Base-by-base conservation (phyloP, 768 basidiomycete species). In the Phylloporus arenicola region DNA sequence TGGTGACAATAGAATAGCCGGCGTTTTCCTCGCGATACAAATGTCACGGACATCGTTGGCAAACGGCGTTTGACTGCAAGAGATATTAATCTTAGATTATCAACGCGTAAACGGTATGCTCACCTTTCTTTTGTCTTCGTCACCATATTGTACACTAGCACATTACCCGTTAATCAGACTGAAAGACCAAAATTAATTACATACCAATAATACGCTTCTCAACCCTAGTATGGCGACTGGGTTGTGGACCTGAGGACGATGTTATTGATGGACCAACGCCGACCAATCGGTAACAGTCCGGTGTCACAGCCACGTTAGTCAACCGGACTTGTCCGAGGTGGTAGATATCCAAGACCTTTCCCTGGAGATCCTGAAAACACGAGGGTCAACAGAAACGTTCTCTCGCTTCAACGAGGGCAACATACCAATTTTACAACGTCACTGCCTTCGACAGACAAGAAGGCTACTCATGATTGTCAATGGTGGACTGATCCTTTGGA, bases 21-120 rank as follows among this genome's bases (percentile, higher is more conserved):
- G 57, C 24, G 73, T 75, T 53, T 72, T 70, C 43, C 70, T 68
- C 31, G 79, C 70, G 22, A 81, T 64, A 3, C 74, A 67, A 39
- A 80, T 72, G 47, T 80, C 76, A 13, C 80, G 77, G 47, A 81
- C 73, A 52, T 81, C 77, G 48, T 80, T 75, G 3, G 80, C 64
- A 22, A 81, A 75, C 10, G 78, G 78, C 16, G 77, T 77, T 60
- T 78, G 80, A 45, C 79, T 81, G 30, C 41, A 27, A 20, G 17
- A 51, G 38, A 42, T 38, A 48, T 67, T 51, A 60, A 57, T 33
- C 19, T 16, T 19, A 35, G 30, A 31, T 37, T 13, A 51, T 17
- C 40, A 34, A 47, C 30, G 6, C n/a, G 43, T 16, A 46, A 31
- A 33, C 7, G 35, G 13, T 9, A 47, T 33, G 7, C 68, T 1